Evolutionary conservation across 768 basidiomycete genomes (phyloP).

Genomic region (Tephrocybe sp.): DNA sequence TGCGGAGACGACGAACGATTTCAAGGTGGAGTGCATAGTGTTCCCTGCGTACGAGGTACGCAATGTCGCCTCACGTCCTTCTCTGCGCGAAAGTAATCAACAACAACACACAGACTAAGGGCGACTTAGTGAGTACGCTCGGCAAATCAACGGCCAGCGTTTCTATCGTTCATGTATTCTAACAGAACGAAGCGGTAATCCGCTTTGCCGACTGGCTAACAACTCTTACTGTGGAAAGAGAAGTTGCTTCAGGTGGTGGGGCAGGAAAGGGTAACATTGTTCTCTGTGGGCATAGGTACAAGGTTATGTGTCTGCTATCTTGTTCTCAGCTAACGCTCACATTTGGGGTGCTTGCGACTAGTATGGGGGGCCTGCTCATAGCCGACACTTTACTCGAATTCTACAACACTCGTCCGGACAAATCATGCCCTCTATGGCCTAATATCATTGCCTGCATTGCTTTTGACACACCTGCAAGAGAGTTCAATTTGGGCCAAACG

Average conservation of each 20-base stretch:
- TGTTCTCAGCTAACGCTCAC: neutral
- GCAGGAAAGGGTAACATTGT: slow-evolving; percentile 82
- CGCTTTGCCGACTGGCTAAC: slow-evolving; percentile 93
- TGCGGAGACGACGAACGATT: slow-evolving; percentile 56
- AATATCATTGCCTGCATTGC: slow-evolving; percentile 82
- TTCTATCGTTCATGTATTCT: slow-evolving; percentile 7
- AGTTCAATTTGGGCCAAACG: neutral
- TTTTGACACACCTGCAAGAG: slow-evolving; percentile 86
- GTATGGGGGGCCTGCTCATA: slow-evolving; percentile 91
- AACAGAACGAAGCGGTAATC: slow-evolving; percentile 75
- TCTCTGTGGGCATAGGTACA: slow-evolving; percentile 86
- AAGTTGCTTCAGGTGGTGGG: slow-evolving; percentile 73
- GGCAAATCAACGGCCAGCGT: neutral
- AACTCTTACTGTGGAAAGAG: slow-evolving; percentile 81
- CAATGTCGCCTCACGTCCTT: neutral
- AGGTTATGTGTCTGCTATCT: neutral
- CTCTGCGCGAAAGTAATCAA: neutral
- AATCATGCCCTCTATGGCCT: slow-evolving; percentile 78
- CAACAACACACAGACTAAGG: slow-evolving; percentile 65
- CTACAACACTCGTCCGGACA: slow-evolving; percentile 62
- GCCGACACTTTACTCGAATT: slow-evolving; percentile 84
- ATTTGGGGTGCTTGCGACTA: slow-evolving; percentile 26
- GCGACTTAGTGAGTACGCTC: slow-evolving; percentile 67
- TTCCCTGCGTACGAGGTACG: slow-evolving; percentile 89
- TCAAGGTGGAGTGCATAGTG: slow-evolving; percentile 68